A percentile compares a stretch with the other conserved stretches of the same genome.
Conservation (phyloP, 805 yeast species). For the Isabelozyma heimii region DNA sequence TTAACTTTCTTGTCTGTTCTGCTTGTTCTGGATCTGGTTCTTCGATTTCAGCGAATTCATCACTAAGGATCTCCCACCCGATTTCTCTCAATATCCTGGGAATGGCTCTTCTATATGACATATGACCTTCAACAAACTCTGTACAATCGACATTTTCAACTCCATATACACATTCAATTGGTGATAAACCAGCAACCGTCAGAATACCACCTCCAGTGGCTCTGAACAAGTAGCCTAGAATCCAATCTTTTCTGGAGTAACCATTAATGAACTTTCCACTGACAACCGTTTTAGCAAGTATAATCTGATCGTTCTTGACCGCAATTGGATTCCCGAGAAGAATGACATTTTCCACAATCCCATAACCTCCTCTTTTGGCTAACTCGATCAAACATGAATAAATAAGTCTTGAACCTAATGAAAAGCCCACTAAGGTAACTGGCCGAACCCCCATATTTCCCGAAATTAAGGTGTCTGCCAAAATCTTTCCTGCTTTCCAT, state of each 20-base stretch:
- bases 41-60: slow-evolving; percentile 92
- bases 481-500: slow-evolving; percentile 88
- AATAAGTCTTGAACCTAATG: slow-evolving; percentile 88
- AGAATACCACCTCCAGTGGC: slow-evolving; percentile 94
- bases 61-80: slow-evolving; percentile 81
- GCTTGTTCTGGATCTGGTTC: slow-evolving; percentile 90
- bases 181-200: slow-evolving; percentile 86
- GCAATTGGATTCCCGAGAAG: slow-evolving; percentile 88
- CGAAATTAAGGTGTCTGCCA: slow-evolving; percentile 87
- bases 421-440: slow-evolving; percentile 87
- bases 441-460: slow-evolving; percentile 92
- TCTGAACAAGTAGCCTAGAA: slow-evolving; percentile 87
- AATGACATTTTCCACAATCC: slow-evolving; percentile 83
- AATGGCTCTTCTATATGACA: slow-evolving; percentile 94
- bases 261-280: slow-evolving; percentile 90
- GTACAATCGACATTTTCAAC: slow-evolving; percentile 89
- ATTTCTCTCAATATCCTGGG: slow-evolving; percentile 70
- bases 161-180: slow-evolving; percentile 58
- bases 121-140: slow-evolving; percentile 85
- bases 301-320: slow-evolving; percentile 71
- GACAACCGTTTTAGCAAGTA: slow-evolving; percentile 78
- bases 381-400: slow-evolving; percentile 86
- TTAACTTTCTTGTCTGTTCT: slow-evolving; percentile 77
- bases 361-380: slow-evolving; percentile 81
- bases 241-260: slow-evolving; percentile 91